Base-by-base conservation (phyloP, 2,329 filamentous ascomycete species). In the Exophiala sp. region DNA sequence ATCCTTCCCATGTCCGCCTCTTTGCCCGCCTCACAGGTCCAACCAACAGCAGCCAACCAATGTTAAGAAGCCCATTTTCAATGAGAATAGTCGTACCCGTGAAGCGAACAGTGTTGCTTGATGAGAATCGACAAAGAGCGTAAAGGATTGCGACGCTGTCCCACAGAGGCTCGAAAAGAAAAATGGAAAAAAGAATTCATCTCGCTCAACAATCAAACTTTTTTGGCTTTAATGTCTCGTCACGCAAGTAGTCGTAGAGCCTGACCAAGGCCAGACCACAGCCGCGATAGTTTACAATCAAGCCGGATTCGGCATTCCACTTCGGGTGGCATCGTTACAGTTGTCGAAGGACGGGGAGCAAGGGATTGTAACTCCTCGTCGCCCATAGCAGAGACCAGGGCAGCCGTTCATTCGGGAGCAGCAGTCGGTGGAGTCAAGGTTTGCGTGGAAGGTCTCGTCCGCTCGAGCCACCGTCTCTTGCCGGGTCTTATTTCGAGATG, bases 401-500 rank as follows among this genome's bases (percentile, higher is more conserved):
- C 8, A 27, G 8, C 23, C 1, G 6, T 42, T 52, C 27, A 58
- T 27, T 53, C 52, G 18, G 53, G 52, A 29, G 46, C 39, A 7
- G 48, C 32, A 10, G 42, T 50, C 35, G 52, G 55, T 8, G 57
- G 48, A 14, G 57, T 52, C 14, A 46, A 30, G 11, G 57, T 46
- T 22, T 50, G 50, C 9, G 52, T 37, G 10, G 42, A 24, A n/a
- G 47, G 42, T 18, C 38, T 56, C 61, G 73, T 75, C 51, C 80
- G 71, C 58, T 86, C 82, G 48, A 76, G 75, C 79, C 83, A 89
- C 63, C 74, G 77, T 59, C 87, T 79, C 75, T 95, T 96, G 50
- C 91, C 91, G 16, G 84, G 80, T 37, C 91, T 82, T 2, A 87
- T 93, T 70, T 96, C 89, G 64, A 90, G 94, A 69, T 96, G 89